Base-by-base conservation (phyloP, 352 stramenopile species). In the Pythium catenulatum region DNA sequence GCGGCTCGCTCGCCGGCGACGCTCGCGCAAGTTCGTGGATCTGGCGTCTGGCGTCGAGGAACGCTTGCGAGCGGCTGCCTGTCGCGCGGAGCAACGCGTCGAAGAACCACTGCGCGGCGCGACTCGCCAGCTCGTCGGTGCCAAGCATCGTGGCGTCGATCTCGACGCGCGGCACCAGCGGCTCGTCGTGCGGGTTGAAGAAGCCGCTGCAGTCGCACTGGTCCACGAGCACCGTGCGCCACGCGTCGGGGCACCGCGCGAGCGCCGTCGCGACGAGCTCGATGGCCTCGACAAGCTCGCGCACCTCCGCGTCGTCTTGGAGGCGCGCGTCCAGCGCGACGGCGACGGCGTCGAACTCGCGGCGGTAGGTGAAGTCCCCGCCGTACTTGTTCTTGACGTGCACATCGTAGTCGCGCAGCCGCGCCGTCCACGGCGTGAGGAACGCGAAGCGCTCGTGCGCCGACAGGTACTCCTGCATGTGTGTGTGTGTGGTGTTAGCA, bases 241-340 rank as follows among this genome's bases (percentile, higher is more conserved):
- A 86, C 32, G 79, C 68, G 7, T 76, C 56, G 5, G 56, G 69
- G 43, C 41, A 54, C 34, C 39, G n/a, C n/a, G 43, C 43, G 8
- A 86, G 69, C 23, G 79, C 68, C 23, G 56, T 81, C 68, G 79
- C 79, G 56, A 86, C 68, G 34, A 86, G 56, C 56, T 80, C 79
- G 15, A 86, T 9, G 0, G 79, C 79, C 39, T 86, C 79, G 25
- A 27, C 79, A 23, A 80, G 30, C 23, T 15, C 34, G 23, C 61
- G 37, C 25, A 39, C 73, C 2, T 68, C 50, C 7, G 34, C 25
- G 19, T 78, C 50, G 15, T 63, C 36, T 1, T 43, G 27, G 45
- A 80, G 25, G 43, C 56, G 25, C 11, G 52, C 45, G 25, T 75
- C 46, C 41, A 86, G 59, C 45, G 61, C 37, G 30, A 86, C 17